Evolutionary conservation across 495 filamentous ascomycete species (phyloP).

Genomic region (Copromyces sp.): DNA sequence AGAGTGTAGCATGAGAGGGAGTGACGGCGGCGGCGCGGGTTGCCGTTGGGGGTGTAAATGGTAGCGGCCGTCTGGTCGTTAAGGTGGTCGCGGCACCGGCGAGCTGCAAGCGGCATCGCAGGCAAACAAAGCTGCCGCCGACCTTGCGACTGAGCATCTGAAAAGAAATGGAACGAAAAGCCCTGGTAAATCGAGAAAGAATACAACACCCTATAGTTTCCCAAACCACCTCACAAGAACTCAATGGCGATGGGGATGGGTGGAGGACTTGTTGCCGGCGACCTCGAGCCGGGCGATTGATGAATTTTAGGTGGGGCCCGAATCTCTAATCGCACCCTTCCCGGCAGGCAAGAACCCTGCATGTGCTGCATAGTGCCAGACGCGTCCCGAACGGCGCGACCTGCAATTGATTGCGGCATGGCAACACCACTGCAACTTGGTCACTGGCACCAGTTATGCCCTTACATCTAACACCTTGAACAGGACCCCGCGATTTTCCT

Average conservation of each 20-base stretch:
- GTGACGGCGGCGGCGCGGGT: background rate
- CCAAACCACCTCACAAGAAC: background rate
- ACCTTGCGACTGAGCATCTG: slow-evolving; percentile 35
- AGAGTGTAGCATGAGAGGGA: background rate
- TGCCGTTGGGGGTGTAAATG: background rate
- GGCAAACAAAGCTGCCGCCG: slow-evolving; percentile 34
- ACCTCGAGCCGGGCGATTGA: slow-evolving; percentile 5
- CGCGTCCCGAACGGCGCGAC: slow-evolving; percentile 8
- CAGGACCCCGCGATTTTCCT: background rate
- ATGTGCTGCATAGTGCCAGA: background rate
- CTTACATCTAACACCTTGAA: background rate
- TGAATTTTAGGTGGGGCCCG: slow-evolving; percentile 21
- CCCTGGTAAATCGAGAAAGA: background rate
- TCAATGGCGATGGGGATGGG: background rate
- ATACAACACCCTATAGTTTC: background rate
- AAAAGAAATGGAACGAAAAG: slow-evolving; percentile 3
- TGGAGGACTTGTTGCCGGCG: slow-evolving; percentile 1
- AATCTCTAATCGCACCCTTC: background rate
- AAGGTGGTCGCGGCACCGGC: slow-evolving; percentile 8
- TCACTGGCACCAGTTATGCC: background rate
- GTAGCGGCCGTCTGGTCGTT: slow-evolving; percentile 1
- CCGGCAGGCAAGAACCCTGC: slow-evolving; percentile 13
- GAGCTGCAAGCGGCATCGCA: slow-evolving; percentile 36
- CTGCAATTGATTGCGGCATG: background rate
- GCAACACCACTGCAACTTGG: background rate